Percentiles rank a stretch among this genome's conserved stretches.
phyloP scores from a whole-genome alignment of 1,284 basidiomycete species.

The Heterobasidion annosum region DNA sequence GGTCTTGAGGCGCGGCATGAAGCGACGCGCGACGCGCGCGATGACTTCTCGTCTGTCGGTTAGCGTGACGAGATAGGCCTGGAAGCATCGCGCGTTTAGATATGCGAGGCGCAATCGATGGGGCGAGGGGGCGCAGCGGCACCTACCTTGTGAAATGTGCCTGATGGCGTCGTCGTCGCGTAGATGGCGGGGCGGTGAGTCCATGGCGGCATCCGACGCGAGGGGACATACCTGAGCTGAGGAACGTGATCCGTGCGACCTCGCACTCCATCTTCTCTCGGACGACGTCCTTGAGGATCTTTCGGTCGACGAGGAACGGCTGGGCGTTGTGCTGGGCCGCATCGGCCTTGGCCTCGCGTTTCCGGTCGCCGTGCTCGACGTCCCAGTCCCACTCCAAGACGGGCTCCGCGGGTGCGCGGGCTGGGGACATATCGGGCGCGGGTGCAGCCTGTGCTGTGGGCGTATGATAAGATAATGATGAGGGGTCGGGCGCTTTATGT shows the following conservation, averaged over 20 bases:
- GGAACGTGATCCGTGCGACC: conserved; percentile 60
- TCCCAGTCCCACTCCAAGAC: conserved; percentile 57
- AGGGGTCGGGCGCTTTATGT: conserved; percentile 3
- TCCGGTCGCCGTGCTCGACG: conserved; percentile 54
- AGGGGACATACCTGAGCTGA: conserved; percentile 55
- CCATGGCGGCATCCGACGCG: conserved; percentile 26
- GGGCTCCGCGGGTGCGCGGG: neutral
- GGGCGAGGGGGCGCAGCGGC: neutral
- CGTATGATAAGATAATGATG: neutral
- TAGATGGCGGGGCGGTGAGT: neutral
- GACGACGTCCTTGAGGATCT: conserved; percentile 64
- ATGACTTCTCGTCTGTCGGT: conserved; percentile 52
- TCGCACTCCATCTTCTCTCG: conserved; percentile 55
- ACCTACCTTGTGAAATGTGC: conserved; percentile 64
- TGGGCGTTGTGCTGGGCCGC: conserved; percentile 44
- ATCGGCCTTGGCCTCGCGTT: conserved; percentile 50
- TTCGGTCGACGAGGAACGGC: conserved; percentile 66
- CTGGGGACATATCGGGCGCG: neutral
- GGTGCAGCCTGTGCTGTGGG: neutral
- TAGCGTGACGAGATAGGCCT: conserved; percentile 74
- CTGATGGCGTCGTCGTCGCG: neutral
- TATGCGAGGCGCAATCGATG: neutral
- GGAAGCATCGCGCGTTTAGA: conserved; percentile 1
- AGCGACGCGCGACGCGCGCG: conserved; percentile 69
- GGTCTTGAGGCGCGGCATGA: conserved; percentile 76